Base-by-base conservation (phyloP, 2,329 filamentous ascomycete genomes). In the Graphilbum fragrans region DNA sequence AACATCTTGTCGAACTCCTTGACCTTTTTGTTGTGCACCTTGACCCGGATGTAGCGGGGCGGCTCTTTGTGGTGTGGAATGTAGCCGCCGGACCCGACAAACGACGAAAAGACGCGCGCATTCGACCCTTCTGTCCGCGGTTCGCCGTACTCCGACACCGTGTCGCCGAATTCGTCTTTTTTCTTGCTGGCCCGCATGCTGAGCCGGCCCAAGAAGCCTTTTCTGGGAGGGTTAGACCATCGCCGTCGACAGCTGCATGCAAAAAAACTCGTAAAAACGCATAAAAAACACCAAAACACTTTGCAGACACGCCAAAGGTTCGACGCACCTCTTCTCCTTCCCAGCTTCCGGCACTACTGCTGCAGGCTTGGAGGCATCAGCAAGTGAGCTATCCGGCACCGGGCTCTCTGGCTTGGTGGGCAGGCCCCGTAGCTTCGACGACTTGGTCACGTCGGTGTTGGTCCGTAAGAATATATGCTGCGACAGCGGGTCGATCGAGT, bases 61-160 rank as follows among this genome's bases (percentile, higher is more conserved):
- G 90, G 88, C 41, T 88, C 85, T 49, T 92, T 92, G 55, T 93
- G 81, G 47, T 81, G 77, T 8, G 92, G 90, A 42, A 86, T 86
- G 58, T 82, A 96, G 45, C 86, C 82, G 42, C 64, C 71, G 21
- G 75, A 73, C 40, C 76, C 82, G 53, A 85, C 72, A 39, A 82
- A 74, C 45, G 86, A 81, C 31, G 82, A 82, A 58, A 94, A 90
- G 45, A 88, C 79, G 51, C 82, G 76, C 27, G 86, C 84, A 59
- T 93, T 81, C 65, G 81, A 83, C 41, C 86, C 86, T 57, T 93
- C 84, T 25, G 77, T 79, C 49, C 86, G 75, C 27, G 64, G 59
- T 50, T 77, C 74, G 49, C 74, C 73, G 37, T 77, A 59, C 52
- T 88, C 85, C 2, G 82, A 86, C 52, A 75, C 80, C 60, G 81